A percentile compares a stretch with the other conserved stretches of the same genome.
These are phyloP conservation scores for Blepharisma undulans DNA, from an alignment of 169 alveolate genomes.

Conservation along the genomic window DNA sequence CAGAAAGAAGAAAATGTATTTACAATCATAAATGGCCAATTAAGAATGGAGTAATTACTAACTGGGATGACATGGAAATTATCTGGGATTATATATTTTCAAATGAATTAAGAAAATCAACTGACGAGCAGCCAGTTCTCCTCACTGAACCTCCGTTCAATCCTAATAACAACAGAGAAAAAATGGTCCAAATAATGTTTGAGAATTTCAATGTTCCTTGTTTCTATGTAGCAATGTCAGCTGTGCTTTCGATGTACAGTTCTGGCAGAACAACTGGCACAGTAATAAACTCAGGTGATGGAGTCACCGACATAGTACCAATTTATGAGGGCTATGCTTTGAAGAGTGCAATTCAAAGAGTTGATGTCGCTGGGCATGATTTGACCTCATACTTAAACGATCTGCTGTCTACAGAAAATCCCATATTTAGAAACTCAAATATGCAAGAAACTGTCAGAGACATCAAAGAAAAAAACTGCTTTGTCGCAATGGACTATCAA, in stretches of 20 bases:
- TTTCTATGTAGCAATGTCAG: conserved; percentile 86
- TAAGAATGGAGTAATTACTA: conserved; percentile 85
- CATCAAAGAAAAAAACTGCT: conserved; percentile 83
- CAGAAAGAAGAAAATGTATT: conserved; percentile 77
- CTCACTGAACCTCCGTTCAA: conserved; percentile 92
- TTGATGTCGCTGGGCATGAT: conserved; percentile 91
- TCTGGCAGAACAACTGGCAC: conserved; percentile 92
- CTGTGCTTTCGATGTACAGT: conserved; percentile 90
- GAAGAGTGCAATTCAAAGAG: conserved; percentile 85
- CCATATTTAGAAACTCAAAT: conserved; percentile 80
- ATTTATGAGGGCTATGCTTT: conserved; percentile 89
- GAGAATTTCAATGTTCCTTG: conserved; percentile 92
- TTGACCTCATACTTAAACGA: conserved; percentile 78
- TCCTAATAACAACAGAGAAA: conserved; percentile 90
- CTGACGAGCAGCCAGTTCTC: conserved; percentile 86
- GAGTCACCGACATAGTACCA: conserved; percentile 92
- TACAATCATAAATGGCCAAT: conserved; percentile 79
- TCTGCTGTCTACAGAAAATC: conserved; percentile 80
- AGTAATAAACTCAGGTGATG: conserved; percentile 93
- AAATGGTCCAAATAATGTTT: conserved; percentile 87
- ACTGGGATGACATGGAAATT: conserved; percentile 89
- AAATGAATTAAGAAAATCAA: conserved; percentile 81
- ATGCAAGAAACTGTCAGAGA: conserved; percentile 77
- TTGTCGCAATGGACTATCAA: conserved; percentile 39
- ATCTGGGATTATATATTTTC: conserved; percentile 85